A percentile compares a stretch with the other conserved stretches of the same genome.
phyloP scores from a whole-genome alignment of 805 yeast genomes.

The Yarrowia sp. region DNA sequence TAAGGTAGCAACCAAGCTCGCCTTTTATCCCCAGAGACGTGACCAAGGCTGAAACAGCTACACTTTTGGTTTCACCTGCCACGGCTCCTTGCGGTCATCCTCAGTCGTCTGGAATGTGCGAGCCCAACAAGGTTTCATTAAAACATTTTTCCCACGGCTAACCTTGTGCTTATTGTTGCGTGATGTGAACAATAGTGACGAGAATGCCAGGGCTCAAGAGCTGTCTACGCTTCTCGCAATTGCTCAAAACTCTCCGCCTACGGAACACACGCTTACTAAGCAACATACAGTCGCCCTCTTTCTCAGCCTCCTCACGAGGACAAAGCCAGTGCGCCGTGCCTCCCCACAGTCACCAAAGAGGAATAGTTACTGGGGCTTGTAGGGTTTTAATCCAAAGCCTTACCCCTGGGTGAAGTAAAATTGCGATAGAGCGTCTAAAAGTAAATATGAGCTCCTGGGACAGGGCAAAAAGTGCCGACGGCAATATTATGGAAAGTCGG shows the following conservation, averaged over 20 bases:
- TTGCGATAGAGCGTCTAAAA: not conserved
- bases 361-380: constrained; percentile 2
- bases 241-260: not conserved
- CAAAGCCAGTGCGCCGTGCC: not conserved
- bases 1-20: not conserved
- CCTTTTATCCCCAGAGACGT: too few relatives aligned
- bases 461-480: too few relatives aligned
- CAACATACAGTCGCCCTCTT: not conserved
- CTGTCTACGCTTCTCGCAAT: too few relatives aligned
- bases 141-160: not conserved
- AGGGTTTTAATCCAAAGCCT: not conserved
- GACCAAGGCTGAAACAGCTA: too few relatives aligned
- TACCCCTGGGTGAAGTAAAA: not conserved
- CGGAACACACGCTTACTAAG: not conserved
- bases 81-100: not conserved
- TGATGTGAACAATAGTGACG: too few relatives aligned
- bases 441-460: too few relatives aligned
- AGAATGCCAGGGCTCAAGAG: too few relatives aligned
- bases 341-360: constrained; percentile 12
- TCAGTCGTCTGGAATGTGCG: not conserved
- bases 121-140: not conserved
- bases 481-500: too few relatives aligned
- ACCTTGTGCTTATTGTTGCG: not conserved
- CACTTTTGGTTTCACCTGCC: too few relatives aligned
- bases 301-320: not conserved